Evolutionary conservation across 768 basidiomycete genomes (phyloP).

Genomic region (Suillus placidus): DNA sequence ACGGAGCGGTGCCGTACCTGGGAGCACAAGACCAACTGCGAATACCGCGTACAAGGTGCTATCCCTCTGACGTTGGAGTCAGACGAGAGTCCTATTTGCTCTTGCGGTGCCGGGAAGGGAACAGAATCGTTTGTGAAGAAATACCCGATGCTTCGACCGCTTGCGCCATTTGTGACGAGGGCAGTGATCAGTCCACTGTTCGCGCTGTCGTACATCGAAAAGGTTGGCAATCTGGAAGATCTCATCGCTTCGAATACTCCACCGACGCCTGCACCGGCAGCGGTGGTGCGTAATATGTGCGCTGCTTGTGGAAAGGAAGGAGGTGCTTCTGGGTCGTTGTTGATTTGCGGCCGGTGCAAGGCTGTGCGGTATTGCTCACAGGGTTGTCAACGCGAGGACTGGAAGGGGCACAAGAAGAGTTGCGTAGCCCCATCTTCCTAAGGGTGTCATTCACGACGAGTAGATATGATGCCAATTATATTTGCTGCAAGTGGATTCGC

Average conservation of each 20-base stretch:
- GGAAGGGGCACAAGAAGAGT: conserved; percentile 47
- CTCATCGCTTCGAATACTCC: not conserved
- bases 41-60: conserved; percentile 40
- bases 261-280: not conserved
- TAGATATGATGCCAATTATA: not conserved
- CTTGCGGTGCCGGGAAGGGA: conserved; percentile 55
- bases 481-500: not conserved
- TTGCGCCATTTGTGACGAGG: conserved; percentile 50
- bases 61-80: conserved; percentile 46
- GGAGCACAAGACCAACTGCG: conserved; percentile 49
- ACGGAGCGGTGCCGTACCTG: conserved; percentile 58
- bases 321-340: conserved; percentile 20
- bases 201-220: conserved; percentile 51
- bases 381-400: conserved; percentile 49
- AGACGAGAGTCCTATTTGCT: conserved; percentile 49
- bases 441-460: not conserved
- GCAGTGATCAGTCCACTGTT: conserved; percentile 58
- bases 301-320: conserved; percentile 25
- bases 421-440: conserved; percentile 23
- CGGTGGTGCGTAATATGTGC: conserved; percentile 14
- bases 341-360: conserved; percentile 41
- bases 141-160: conserved; percentile 36
- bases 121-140: conserved; percentile 38
- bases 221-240: conserved; percentile 24
- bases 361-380: conserved; percentile 43